Conservation (phyloP, 495 filamentous ascomycete genomes). For the Penicillium robsamsonii region DNA sequence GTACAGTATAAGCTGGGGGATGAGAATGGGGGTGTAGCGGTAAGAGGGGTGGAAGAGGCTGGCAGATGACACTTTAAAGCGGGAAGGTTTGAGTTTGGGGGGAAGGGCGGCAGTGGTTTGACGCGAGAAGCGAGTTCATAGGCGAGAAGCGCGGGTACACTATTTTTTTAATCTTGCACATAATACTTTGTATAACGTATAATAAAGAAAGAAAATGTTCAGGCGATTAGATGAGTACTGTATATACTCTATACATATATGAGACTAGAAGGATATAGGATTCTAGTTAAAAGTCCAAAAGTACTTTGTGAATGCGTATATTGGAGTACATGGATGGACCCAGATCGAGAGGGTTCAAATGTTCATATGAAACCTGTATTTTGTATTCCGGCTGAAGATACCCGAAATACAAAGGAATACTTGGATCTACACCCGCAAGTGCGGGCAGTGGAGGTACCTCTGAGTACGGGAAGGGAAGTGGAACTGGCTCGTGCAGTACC, state of each 20-base stretch:
- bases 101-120: conserved; percentile 37
- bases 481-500: conserved; percentile 5
- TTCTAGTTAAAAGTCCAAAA: not conserved
- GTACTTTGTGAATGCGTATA: not conserved
- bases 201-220: not conserved
- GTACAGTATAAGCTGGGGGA: conserved; percentile 6
- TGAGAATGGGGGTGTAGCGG: conserved; percentile 10
- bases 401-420: conserved; percentile 3
- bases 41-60: conserved; percentile 25
- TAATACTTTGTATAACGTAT: not conserved
- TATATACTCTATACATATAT: not conserved
- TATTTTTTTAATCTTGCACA: not conserved
- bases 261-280: not conserved
- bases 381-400: not conserved
- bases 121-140: conserved; percentile 41
- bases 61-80: conserved; percentile 27
- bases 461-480: conserved; percentile 13
- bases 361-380: not conserved
- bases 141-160: conserved; percentile 31
- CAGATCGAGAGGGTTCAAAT: not conserved
- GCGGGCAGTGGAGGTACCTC: conserved; percentile 14
- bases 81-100: conserved; percentile 32
- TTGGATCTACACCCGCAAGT: conserved; percentile 15
- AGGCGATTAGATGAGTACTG: not conserved
- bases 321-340: not conserved